Base-by-base conservation (phyloP, 257 asterid species). In the Solanum tarijense region DNA sequence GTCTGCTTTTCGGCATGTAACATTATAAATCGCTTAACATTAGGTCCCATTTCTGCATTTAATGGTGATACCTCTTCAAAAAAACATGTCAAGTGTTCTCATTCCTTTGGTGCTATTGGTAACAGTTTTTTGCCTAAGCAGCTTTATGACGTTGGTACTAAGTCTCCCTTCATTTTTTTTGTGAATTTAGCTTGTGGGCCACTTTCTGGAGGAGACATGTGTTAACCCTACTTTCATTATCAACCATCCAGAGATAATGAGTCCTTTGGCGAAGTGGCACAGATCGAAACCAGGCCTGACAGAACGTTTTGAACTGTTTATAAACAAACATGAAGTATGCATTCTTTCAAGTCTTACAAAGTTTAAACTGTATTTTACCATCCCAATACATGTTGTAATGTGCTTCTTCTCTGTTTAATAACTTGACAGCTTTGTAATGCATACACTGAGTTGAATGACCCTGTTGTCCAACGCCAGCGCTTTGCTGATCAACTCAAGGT, bases 401-500 rank as follows among this genome's bases (percentile, higher is more conserved):
- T 74, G 9, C 76, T 21, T 55, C 71, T 60, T 18, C 71, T 85
- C 69, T 83, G 9, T 25, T 86, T 7, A 9, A 48, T 43, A 46
- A 55, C 41, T 87, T 81, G 84, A 85, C 94, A 95, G 99, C 87
- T 96, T 46, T 94, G 98, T 91, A 97, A 97, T 91, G 99, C 98
- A 14, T 97, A 96, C 92, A 97, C 99, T 12, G 99, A 97, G 90
- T 91, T 96, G 93, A 97, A 97, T 87, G 98, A 96, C 86, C 98
- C 99, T 43, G 96, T 96, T 38, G 98, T 97, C 84, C 99, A 95
- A 92, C 95, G 98, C 32, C 97, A 97, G 85, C 98, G 98, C 12
- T 97, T 97, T 84, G 96, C 96, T 88, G 98, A 95, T 89, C 98
- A 96, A 90, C 98, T 97, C 88, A 97, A 95, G 98, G 99, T 95